Evolutionary conservation across 805 yeast genomes (phyloP), one percentile per base, ranked within the genome.

Genomic region (Pichia californica): DNA sequence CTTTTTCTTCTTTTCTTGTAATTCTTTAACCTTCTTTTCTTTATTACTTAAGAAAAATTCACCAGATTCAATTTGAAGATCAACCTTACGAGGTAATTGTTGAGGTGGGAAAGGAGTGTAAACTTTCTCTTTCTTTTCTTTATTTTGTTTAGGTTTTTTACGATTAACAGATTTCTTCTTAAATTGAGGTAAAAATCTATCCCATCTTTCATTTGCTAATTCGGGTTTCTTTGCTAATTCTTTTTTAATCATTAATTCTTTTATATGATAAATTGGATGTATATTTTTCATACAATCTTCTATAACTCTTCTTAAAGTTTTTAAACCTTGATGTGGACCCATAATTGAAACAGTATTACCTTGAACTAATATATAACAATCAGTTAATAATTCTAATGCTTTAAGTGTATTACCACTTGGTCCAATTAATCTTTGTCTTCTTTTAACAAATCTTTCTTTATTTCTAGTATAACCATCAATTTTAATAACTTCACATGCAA

Each of bases 51-150:
- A 73, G 78, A 93, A 93, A 68, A 88, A 93, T 66, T 93, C 99
- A 77, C 99, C 99, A 71, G 94, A 81, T 66, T 93, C 99, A 66
- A 93, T 88, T 70, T 88, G 95, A 62, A 89, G 70, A 77, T 93
- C 99, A 66, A 93, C 73, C 85, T 93, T 89, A 73, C 98, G 83
- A 59, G 98, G 99, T 53, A 79, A 77, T 68, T 87, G 99, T 41
- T 87, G 85, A 55, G 99, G 98, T 69, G 99, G 99, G 88, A 93
- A 93, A 61, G 99, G 98, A 28, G 99, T 93, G 77, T 91, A 91
- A 4, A 79, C 81, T 67, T 83, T 89, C 71, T 77, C 74, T 42
- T 65, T 67, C 68, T 73, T 72, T 56, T 70, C 76, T 55, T 67
- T 76, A 57, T 75, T 69, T 63, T 76, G 79, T 66, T 76, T 79